Percentiles rank a stretch among this genome's conserved stretches.
phyloP scores from a whole-genome alignment of 148 eudicot genomes.

The Rhododendron mucronatum region DNA sequence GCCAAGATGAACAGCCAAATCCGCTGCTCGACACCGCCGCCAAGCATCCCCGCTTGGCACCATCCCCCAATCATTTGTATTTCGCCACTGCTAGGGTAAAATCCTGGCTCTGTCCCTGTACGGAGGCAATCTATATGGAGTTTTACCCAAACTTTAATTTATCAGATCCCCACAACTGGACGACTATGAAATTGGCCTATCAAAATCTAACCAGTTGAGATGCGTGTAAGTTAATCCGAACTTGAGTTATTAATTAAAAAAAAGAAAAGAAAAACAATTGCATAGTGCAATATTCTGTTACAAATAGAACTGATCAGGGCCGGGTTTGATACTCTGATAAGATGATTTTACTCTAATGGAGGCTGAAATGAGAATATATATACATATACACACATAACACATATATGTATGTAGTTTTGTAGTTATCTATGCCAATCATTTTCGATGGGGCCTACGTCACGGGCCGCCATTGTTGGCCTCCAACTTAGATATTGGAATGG shows the following conservation, averaged over 20 bases:
- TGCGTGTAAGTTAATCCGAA: not conserved
- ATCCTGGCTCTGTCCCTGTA: no score
- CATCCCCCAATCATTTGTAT: no score
- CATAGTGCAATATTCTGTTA: not conserved
- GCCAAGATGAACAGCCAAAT: no score
- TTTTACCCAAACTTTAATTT: not conserved
- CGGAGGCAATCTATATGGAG: not conserved
- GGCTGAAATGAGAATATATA: not conserved
- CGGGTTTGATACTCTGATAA: not conserved
- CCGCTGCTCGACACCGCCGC: no score
- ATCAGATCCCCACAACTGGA: no score
- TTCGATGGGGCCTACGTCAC: slow-evolving; percentile 4
- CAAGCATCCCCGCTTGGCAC: no score
- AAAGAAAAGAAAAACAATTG: not conserved
- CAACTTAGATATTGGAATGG: not conserved
- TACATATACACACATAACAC: no score
- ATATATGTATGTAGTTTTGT: no score
- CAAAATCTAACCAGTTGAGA: not conserved
- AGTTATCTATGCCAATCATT: not conserved
- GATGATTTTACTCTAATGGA: not conserved
- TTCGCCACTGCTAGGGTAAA: no score
- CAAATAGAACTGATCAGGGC: not conserved
- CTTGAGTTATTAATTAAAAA: no score
- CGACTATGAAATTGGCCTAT: not conserved
- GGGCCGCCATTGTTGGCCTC: slow-evolving; percentile 1